Base-by-base conservation (phyloP, 1,284 basidiomycete species). In the Ganoderma lucidum region DNA sequence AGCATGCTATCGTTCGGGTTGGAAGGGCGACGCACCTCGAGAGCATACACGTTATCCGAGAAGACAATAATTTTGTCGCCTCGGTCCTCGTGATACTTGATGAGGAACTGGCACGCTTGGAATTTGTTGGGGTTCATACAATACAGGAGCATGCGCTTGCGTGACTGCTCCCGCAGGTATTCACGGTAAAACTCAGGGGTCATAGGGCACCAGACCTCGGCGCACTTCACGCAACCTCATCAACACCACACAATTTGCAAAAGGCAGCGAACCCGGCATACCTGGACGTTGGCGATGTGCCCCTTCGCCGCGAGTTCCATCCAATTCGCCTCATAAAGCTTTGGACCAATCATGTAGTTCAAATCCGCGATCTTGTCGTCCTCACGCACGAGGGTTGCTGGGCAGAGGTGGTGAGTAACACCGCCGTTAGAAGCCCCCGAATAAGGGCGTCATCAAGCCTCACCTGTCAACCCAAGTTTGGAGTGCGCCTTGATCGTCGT, bases 51-150 rank as follows among this genome's bases (percentile, higher is more conserved):
- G 78, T 99, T 99, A 80, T 99, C 98, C 2, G 96, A 98, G 79
- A 99, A 99, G 3, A 99, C 98, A 70, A 99, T 99, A 76, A 99
- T 96, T 84, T 99, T 99, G 85, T 99, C 98, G 10, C 98, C 98
- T 74, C 98, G 88, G 71, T 93, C 93, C 83, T 99, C 98, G 80
- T 99, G 98, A 77, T 97, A 99, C 78, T 97, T 95, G 84, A 99
- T 99, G 70, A 99, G 85, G 83, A 98, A 99, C 79, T 99, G 98
- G 79, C 96, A 98, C 5, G 97, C 97, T 81, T 99, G 98, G 81
- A 99, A 98, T 84, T 99, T 99, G 80, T 95, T 96, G 30, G 98
- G 98, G 79, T 99, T 99, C 98, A 99, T 99, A 85, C 96, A 99
- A 80, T 99, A 99, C 15, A 99, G 86, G 41, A 99, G 86, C 90